Base-by-base conservation (phyloP, 1,284 basidiomycete species). In the Apiotrichum gracile region DNA sequence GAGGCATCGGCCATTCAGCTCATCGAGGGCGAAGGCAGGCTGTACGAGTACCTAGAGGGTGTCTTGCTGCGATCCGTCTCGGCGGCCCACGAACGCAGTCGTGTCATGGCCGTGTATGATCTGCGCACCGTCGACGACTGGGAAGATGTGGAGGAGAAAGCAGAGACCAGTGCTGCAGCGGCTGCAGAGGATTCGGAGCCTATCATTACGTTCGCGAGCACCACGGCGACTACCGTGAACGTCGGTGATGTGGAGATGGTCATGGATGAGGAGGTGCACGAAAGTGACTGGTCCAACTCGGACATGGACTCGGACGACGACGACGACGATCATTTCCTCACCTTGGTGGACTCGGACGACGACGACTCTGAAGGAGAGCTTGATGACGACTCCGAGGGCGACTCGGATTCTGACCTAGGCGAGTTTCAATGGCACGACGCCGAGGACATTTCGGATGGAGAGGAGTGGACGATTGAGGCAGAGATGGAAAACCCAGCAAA, bases 31-130 rank as follows among this genome's bases (percentile, higher is more conserved):
- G 69, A 70, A 47, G 69, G 70, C 6, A 58, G 64, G 35, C 60
- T 76, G 47, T 75, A 75, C 57, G 75, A 75, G 51, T 74, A 72
- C 46, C 62, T 76, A 5, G 73, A 75, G 50, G 74, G 73, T 10
- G 60, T 69, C 3, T 51, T 75, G 19, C 40, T 75, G 34, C 43
- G 43, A 19, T 45, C 43, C 8, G 31, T 45, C 16, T 14, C 41
- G 5, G 17, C 57, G 68, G 14, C 65, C 66, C 46, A 54, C 63
- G 5, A 59, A 60, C 29, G 26, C 31, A 39, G 17, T 17, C 31
- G 6, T 22, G 54, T 52, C 21, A 50, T 62, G 37, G 59, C 61
- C 33, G 51, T 64, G 2, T 68, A 67, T 39, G 65, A 67, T 39
- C 42, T 66, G 26, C 63, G 62, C n/a, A 47, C 47, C 14, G 14